A percentile compares a stretch with the other conserved stretches of the same genome.
Conservation (phyloP, 495 filamentous ascomycete genomes). For the Penicillium crystallinum region DNA sequence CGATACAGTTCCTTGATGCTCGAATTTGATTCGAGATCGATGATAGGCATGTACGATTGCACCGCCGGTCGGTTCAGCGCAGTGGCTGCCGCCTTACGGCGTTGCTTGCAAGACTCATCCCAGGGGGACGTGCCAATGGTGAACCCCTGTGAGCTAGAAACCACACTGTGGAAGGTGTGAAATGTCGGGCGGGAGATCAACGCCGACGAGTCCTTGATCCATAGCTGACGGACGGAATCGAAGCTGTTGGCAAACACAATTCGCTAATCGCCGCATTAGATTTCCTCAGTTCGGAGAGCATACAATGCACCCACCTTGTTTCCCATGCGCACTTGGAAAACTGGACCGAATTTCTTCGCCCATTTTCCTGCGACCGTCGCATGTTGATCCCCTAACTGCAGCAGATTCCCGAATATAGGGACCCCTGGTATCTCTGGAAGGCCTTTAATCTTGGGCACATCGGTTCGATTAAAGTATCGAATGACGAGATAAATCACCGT, state of each 20-base stretch:
- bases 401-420: conserved; percentile 59
- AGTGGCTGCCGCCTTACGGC: conserved; percentile 65
- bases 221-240: conserved; percentile 60
- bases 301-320: conserved; percentile 44
- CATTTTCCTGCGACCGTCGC: conserved; percentile 48
- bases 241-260: conserved; percentile 68
- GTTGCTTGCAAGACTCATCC: conserved; percentile 68
- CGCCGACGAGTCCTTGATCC: conserved; percentile 68
- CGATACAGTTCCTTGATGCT: conserved; percentile 60
- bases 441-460: conserved; percentile 58
- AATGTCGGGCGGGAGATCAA: conserved; percentile 65
- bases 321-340: conserved; percentile 63
- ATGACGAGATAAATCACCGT: conserved; percentile 48
- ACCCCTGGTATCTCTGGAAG: conserved; percentile 59
- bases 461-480: conserved; percentile 51
- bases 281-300: background rate
- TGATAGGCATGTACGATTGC: conserved; percentile 66
- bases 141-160: conserved; percentile 64
- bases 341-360: conserved; percentile 58
- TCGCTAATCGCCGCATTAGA: conserved; percentile 31
- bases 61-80: conserved; percentile 63
- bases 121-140: conserved; percentile 71
- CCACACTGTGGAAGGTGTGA: conserved; percentile 68
- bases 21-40: conserved; percentile 60
- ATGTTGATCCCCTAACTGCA: conserved; percentile 54